phyloP scores from a whole-genome alignment of 2,329 filamentous ascomycete species.

The Sordariomycetes sp. region DNA sequence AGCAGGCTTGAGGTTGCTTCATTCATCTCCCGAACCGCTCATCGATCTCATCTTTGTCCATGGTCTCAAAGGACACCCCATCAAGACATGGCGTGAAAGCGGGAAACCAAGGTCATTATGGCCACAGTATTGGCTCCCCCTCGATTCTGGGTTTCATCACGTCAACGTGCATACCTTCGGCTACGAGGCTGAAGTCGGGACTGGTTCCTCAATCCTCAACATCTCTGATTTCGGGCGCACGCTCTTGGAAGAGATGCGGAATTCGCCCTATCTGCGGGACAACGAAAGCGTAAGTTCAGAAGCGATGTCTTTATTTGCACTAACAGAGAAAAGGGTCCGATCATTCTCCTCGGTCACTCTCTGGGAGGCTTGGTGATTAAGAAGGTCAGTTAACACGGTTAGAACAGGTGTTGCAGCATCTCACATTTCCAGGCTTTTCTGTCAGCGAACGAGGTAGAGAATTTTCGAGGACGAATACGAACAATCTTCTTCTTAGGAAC shows the following conservation, averaged over 20 bases:
- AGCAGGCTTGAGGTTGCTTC: slow-evolving; percentile 16
- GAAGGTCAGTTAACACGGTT: slow-evolving; percentile 10
- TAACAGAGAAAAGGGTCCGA: slow-evolving; percentile 14
- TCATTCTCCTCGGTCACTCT: slow-evolving; percentile 17
- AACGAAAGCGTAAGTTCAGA: not conserved
- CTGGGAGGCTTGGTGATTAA: slow-evolving; percentile 24
- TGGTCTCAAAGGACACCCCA: slow-evolving; percentile 28
- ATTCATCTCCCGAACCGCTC: slow-evolving; percentile 16
- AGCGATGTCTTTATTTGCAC: not conserved
- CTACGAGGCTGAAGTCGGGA: slow-evolving; percentile 16
- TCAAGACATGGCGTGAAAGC: slow-evolving; percentile 29
- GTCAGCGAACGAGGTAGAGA: slow-evolving; percentile 9
- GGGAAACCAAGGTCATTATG: slow-evolving; percentile 22
- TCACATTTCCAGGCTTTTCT: slow-evolving; percentile 10
- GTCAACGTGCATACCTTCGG: slow-evolving; percentile 20
- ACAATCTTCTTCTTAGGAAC: slow-evolving; percentile 24
- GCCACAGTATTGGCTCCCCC: slow-evolving; percentile 28
- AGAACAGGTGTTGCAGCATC: not conserved
- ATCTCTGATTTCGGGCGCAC: slow-evolving; percentile 20
- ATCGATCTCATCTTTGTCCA: slow-evolving; percentile 32
- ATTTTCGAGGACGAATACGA: slow-evolving; percentile 9
- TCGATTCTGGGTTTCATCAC: slow-evolving; percentile 16
- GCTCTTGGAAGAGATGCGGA: slow-evolving; percentile 16
- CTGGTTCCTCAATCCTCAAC: slow-evolving; percentile 10
- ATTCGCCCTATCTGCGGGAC: slow-evolving; percentile 10